A percentile compares a stretch with the other conserved stretches of the same genome.
phyloP scores from a whole-genome alignment of 129 eudicot genomes.

The Deinandra increscens region DNA sequence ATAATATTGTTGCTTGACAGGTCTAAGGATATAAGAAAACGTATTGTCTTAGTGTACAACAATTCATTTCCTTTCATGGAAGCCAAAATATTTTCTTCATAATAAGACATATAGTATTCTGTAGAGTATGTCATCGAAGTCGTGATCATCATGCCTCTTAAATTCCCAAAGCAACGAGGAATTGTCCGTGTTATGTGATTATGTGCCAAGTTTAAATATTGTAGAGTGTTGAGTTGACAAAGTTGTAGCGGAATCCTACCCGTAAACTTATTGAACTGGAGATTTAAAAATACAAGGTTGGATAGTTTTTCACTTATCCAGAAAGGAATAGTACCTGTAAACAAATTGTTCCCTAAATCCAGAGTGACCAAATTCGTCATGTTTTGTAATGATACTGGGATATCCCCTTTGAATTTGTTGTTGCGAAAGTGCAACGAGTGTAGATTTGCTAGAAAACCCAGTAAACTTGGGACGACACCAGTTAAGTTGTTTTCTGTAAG shows the following conservation, averaged over 20 bases:
- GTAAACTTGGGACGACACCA: not conserved
- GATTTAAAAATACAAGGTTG: not conserved
- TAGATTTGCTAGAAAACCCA: not conserved
- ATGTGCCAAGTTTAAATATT: not conserved
- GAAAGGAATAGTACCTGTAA: not conserved
- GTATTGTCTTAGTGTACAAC: not conserved
- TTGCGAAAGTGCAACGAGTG: not conserved
- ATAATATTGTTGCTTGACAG: not conserved
- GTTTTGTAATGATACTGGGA: not conserved
- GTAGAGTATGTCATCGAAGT: too few relatives aligned
- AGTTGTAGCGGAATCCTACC: not conserved
- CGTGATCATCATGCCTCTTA: not conserved
- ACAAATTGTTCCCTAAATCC: constrained; percentile 16
- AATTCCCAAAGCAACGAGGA: constrained; percentile 8
- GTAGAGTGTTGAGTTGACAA: not conserved
- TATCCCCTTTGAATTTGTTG: not conserved
- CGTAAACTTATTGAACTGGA: not conserved
- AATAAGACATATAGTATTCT: too few relatives aligned
- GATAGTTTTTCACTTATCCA: not conserved
- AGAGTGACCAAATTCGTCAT: not conserved
- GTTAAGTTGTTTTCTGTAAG: not conserved
- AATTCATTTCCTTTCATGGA: not conserved
- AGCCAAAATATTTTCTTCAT: not conserved
- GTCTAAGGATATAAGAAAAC: not conserved
- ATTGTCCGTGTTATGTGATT: not conserved